A percentile compares a stretch with the other conserved stretches of the same genome.
Conservation (phyloP, 73 alveolate species). For the Tetrahymena elliotti region DNA sequence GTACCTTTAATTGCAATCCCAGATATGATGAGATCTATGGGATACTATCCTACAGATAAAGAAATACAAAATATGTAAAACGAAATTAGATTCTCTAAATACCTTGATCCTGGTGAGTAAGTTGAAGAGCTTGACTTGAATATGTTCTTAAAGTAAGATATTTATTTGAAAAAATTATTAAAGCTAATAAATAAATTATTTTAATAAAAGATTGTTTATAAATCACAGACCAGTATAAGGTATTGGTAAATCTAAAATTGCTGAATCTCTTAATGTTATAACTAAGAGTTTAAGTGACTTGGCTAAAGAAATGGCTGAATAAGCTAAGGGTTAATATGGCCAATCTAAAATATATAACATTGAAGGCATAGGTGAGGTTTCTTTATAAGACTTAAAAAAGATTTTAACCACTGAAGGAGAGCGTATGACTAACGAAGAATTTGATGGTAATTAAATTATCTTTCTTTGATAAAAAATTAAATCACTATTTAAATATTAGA, state of each 20-base stretch:
- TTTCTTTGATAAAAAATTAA: not conserved
- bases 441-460: not conserved
- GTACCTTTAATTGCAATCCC: slow-evolving; percentile 90
- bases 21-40: slow-evolving; percentile 93
- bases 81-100: slow-evolving; percentile 90
- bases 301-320: slow-evolving; percentile 67
- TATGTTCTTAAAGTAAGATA: slow-evolving; percentile 68
- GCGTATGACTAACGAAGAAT: slow-evolving; percentile 19
- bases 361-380: not conserved
- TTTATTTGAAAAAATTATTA: too few relatives aligned
- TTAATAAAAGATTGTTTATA: slow-evolving; percentile 51
- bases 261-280: slow-evolving; percentile 70
- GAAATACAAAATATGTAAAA: slow-evolving; percentile 93
- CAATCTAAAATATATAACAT: not conserved
- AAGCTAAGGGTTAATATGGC: not conserved
- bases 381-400: not conserved
- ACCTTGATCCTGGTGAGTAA: slow-evolving; percentile 84
- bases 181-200: too few relatives aligned
- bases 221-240: slow-evolving; percentile 98
- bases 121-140: slow-evolving; percentile 83
- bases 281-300: slow-evolving; percentile 46
- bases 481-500: not conserved
- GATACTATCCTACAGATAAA: slow-evolving; percentile 94
- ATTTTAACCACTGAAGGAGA: slow-evolving; percentile 11
- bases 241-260: slow-evolving; percentile 79